Conservation (phyloP, 805 yeast species). For the Zygoascus ofunaensis region DNA sequence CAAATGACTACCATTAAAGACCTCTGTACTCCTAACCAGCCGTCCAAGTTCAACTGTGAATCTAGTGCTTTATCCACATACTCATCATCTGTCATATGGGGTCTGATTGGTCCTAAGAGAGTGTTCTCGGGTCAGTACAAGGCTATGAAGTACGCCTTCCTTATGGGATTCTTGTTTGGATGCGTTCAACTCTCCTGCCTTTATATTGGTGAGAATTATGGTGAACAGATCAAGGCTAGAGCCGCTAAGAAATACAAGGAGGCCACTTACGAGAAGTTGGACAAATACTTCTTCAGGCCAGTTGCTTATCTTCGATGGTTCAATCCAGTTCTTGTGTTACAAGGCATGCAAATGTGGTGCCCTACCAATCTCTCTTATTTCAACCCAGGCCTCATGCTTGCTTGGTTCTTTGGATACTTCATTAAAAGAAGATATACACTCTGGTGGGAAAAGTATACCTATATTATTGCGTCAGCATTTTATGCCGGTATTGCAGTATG, state of each 20-base stretch:
- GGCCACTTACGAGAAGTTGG: too few relatives aligned
- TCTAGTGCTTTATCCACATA: constrained; percentile 35
- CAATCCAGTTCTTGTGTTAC: constrained; percentile 10
- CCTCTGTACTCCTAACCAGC: constrained; percentile 37
- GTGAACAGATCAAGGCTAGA: neutral
- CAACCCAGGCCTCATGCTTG: constrained; percentile 33
- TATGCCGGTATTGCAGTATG: constrained; percentile 57
- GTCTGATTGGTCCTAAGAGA: constrained; percentile 41
- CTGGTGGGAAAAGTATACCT: constrained; percentile 49
- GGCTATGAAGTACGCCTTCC: constrained; percentile 47
- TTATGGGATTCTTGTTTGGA: too few relatives aligned
- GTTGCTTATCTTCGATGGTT: too few relatives aligned
- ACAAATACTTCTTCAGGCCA: neutral
- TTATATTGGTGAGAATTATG: neutral
- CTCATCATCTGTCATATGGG: constrained; percentile 38
- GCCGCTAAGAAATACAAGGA: neutral
- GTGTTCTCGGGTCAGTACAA: constrained; percentile 48
- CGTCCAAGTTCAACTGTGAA: constrained; percentile 30
- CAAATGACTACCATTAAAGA: constrained; percentile 26
- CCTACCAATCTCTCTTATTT: constrained; percentile 12
- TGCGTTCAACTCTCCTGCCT: too few relatives aligned
- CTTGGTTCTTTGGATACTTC: constrained; percentile 37
- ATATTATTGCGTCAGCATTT: constrained; percentile 47
- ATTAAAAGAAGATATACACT: constrained; percentile 39
- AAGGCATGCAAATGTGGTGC: neutral